Evolutionary conservation across 208 protist species (phyloP).

Genomic region (Leishmania guyanensis): DNA sequence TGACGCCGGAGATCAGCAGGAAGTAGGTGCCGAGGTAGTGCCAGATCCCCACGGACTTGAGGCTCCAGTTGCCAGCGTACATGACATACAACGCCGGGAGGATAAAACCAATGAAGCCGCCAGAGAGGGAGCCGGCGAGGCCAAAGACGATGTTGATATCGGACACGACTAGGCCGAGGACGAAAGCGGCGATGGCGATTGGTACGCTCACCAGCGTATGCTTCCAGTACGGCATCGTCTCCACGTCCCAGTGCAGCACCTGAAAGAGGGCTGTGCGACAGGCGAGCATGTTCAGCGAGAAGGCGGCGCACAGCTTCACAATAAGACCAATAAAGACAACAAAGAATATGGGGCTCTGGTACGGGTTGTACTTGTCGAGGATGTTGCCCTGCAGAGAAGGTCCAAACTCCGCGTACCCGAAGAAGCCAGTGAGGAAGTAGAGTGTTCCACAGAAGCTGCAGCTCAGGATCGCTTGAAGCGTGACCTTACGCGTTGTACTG

Average conservation of each 20-base stretch:
- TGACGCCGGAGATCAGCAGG: constrained; percentile 51
- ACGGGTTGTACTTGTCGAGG: constrained; percentile 56
- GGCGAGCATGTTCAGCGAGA: constrained; percentile 51
- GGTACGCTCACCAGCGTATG: constrained; percentile 39
- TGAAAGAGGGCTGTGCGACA: constrained; percentile 44
- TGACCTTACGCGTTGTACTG: constrained; percentile 32
- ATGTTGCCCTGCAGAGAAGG: constrained; percentile 36
- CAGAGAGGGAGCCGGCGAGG: constrained; percentile 52
- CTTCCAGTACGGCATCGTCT: constrained; percentile 52
- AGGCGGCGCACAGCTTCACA: constrained; percentile 59
- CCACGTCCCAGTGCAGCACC: constrained; percentile 47
- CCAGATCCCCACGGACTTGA: constrained; percentile 27
- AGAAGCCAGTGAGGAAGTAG: constrained; percentile 68
- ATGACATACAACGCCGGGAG: constrained; percentile 65
- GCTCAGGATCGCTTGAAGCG: constrained; percentile 32
- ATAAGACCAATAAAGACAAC: constrained; percentile 54
- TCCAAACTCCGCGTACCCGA: constrained; percentile 73
- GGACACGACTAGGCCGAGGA: constrained; percentile 54
- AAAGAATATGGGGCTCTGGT: constrained; percentile 36
- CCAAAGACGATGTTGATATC: constrained; percentile 60
- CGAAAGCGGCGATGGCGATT: constrained; percentile 39
- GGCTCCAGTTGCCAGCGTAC: constrained; percentile 48
- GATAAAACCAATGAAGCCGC: constrained; percentile 65
- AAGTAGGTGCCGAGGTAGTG: constrained; percentile 51
- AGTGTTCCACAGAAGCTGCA: constrained; percentile 47